Base-by-base conservation (phyloP, 306 rosid species). In the Amphicarpaea edgeworthii region DNA sequence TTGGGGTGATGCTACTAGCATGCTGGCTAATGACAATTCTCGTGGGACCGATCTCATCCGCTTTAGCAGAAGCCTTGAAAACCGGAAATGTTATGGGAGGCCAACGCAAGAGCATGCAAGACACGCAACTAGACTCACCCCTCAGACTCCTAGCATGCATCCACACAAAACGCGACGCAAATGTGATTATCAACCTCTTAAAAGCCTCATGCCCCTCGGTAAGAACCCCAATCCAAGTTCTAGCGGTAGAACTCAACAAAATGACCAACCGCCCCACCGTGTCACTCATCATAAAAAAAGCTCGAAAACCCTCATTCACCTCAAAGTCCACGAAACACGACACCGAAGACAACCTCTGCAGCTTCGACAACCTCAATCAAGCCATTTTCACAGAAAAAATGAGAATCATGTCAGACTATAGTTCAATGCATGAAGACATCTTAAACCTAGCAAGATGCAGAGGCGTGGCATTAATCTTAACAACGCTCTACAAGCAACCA, bases 381-480 rank as follows among this genome's bases (percentile, higher is more conserved):
- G 85, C 85, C 16, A 85, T 85, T 41, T 85, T 81, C 12, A 67
- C 76, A 1, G 88, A 81, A 7, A 81, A 77, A 40, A 43, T 85
- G 46, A 73, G 83, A 15, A 38, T 85, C 9, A 34, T 81, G 16
- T 85, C 88, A 2, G 20, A 20, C 7, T 85, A 77, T 47, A 54
- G 21, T 49, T 24, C 85, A 32, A 85, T 85, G 88, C 88, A 85
- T 64, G 28, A 62, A 14, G 88, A 85, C 72, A 73, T 85, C 67
- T 4, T 77, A 3, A 67, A 40, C 77, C 28, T 85, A 0, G 82
- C 78, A 19, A 14, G 40, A 1, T 76, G 53, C 0, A 73, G 76
- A 73, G 77, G 79, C 0, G 83, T 73, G 0, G 61, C 73, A 7
- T 68, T 85, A 0, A 77, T 85, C 15, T 0, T 85, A 1, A 69